Conservation (phyloP, 495 filamentous ascomycete species). For the Umbilicaria muhlenbergii region DNA sequence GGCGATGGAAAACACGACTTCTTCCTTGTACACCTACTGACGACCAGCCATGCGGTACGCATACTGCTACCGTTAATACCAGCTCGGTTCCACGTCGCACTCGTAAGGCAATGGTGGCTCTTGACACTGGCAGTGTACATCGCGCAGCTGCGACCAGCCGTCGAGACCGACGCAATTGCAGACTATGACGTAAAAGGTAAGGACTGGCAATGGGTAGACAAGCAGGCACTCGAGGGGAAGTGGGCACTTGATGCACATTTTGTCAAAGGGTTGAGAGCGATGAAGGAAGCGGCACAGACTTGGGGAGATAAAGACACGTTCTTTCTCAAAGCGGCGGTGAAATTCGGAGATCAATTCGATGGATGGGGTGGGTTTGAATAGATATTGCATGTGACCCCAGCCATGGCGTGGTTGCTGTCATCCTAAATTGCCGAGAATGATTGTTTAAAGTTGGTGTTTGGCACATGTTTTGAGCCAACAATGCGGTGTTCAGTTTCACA, state of each 20-base stretch:
- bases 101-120: constrained; percentile 83
- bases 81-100: constrained; percentile 46
- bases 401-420: background rate
- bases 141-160: constrained; percentile 50
- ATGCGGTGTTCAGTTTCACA: too few species aligned
- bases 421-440: background rate
- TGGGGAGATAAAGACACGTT: constrained; percentile 72
- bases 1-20: constrained; percentile 51
- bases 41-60: constrained; percentile 72
- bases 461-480: background rate
- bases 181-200: constrained; percentile 43
- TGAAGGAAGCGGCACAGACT: constrained; percentile 57
- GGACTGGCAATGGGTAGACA: constrained; percentile 61
- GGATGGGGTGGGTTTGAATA: constrained; percentile 50
- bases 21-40: constrained; percentile 67
- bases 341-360: constrained; percentile 55
- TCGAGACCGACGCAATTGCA: constrained; percentile 40
- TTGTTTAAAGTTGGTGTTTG: background rate
- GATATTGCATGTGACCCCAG: too few species aligned
- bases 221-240: constrained; percentile 48
- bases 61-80: constrained; percentile 71
- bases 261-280: constrained; percentile 64
- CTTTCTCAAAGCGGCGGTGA: constrained; percentile 58
- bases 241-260: constrained; percentile 62
- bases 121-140: constrained; percentile 66